A percentile compares a stretch with the other conserved stretches of the same genome.
Evolutionary conservation across 768 basidiomycete species (phyloP).

Genomic region (Tylopilus cervinicoccineus): DNA sequence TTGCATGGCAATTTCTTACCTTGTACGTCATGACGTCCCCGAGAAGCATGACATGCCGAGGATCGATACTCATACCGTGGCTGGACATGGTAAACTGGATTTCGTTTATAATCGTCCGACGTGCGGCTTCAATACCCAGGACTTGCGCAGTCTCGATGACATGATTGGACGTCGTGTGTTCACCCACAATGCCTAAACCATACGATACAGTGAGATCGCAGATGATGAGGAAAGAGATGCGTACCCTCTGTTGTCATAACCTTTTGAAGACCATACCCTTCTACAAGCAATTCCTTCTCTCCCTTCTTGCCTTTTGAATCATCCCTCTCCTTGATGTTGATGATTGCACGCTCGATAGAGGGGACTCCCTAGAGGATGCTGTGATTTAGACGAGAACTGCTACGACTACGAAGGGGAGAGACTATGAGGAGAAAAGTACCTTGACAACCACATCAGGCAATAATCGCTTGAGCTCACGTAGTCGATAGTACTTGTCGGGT

Average conservation of each 20-base stretch:
- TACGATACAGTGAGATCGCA: background rate
- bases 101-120: constrained; percentile 91
- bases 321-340: constrained; percentile 91
- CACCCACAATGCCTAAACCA: constrained; percentile 80
- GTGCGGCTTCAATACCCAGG: constrained; percentile 96
- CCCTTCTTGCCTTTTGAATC: constrained; percentile 76
- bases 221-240: constrained; percentile 8
- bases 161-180: constrained; percentile 92
- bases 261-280: constrained; percentile 94
- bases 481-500: constrained; percentile 72
- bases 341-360: constrained; percentile 87
- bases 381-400: background rate
- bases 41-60: constrained; percentile 96
- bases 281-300: constrained; percentile 90
- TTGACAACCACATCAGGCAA: constrained; percentile 89
- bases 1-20: constrained; percentile 37
- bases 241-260: constrained; percentile 96
- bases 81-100: constrained; percentile 96
- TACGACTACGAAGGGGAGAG: background rate
- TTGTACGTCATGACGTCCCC: constrained; percentile 99
- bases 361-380: constrained; percentile 62
- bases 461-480: constrained; percentile 83
- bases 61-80: constrained; percentile 98
- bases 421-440: constrained; percentile 49
- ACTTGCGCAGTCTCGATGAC: constrained; percentile 95